Evolutionary conservation across 345 rosid species (phyloP).

Genomic region (Brassica rapa): DNA sequence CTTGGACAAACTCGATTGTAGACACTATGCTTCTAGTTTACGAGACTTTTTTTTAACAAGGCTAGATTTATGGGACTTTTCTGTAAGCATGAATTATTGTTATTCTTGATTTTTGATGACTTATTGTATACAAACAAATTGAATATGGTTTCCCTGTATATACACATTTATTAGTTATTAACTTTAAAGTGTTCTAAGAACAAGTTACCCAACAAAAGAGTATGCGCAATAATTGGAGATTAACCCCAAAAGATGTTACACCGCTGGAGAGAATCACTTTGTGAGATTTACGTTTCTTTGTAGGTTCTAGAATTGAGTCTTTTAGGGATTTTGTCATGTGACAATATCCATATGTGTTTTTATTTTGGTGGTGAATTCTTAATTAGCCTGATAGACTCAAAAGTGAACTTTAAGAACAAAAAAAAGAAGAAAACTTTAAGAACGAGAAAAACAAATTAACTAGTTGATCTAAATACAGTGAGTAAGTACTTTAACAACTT

Average conservation of each 20-base stretch:
- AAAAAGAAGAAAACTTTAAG: slow-evolving; percentile 3
- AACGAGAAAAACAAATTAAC: neutral
- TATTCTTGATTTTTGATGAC: neutral
- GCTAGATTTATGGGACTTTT: neutral
- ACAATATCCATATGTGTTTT: slow-evolving; percentile 31
- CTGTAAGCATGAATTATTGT: neutral
- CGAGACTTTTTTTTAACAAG: neutral
- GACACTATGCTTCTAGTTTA: neutral
- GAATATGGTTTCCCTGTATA: neutral
- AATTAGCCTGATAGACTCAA: slow-evolving; percentile 4
- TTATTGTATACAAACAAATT: neutral
- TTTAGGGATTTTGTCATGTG: slow-evolving; percentile 42
- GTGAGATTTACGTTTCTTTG: slow-evolving; percentile 28
- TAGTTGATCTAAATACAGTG: slow-evolving; percentile 15
- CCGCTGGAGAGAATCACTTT: slow-evolving; percentile 41
- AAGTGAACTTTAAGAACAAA: neutral
- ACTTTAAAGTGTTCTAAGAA: neutral
- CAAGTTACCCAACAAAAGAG: slow-evolving; percentile 1
- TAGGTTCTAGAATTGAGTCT: slow-evolving; percentile 27
- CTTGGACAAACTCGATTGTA: neutral
- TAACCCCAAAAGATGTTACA: slow-evolving; percentile 34
- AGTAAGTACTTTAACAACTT: slow-evolving; percentile 33
- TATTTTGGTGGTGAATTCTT: neutral
- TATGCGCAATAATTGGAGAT: slow-evolving; percentile 27
- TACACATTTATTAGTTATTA: neutral